Evolutionary conservation across 164 flowering plant genomes (phyloP).

Genomic region (Dillenia turbinata): DNA sequence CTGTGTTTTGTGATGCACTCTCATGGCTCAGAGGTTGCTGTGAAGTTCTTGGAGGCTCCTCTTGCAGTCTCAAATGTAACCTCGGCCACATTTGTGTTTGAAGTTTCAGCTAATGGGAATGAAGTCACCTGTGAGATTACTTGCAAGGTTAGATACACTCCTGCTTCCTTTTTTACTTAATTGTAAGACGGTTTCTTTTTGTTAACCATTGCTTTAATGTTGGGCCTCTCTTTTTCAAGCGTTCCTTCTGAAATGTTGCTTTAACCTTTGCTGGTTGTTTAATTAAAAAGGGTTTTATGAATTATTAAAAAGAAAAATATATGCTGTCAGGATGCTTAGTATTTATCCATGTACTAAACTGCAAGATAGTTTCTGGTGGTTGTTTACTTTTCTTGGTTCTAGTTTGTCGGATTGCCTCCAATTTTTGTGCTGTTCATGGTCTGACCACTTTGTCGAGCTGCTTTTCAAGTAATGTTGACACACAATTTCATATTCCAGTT

Average conservation of each 20-base stretch:
- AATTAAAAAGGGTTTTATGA: too few species aligned
- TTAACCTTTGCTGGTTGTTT: too few species aligned
- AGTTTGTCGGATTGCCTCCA: too few species aligned
- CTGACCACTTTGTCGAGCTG: neutral
- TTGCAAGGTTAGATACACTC: constrained; percentile 62
- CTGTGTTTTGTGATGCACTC: constrained; percentile 25
- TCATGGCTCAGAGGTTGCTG: constrained; percentile 21
- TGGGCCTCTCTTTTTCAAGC: neutral
- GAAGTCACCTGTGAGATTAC: constrained; percentile 35
- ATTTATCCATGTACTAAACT: too few species aligned
- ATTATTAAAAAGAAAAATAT: too few species aligned
- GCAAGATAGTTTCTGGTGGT: too few species aligned
- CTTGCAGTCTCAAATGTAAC: constrained; percentile 33
- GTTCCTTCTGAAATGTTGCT: neutral
- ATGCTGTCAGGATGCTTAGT: too few species aligned
- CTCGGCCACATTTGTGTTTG: constrained; percentile 62
- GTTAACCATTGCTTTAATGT: neutral
- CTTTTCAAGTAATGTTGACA: neutral
- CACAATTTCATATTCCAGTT: neutral
- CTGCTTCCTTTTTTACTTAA: neutral
- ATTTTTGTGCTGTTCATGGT: neutral
- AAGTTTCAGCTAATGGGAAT: constrained; percentile 39
- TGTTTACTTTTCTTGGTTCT: too few species aligned
- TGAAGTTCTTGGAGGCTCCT: constrained; percentile 63
- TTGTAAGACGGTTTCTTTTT: neutral